These are phyloP conservation scores for Calocybe indica DNA, from an alignment of 768 basidiomycete species.

Conservation along the genomic window DNA sequence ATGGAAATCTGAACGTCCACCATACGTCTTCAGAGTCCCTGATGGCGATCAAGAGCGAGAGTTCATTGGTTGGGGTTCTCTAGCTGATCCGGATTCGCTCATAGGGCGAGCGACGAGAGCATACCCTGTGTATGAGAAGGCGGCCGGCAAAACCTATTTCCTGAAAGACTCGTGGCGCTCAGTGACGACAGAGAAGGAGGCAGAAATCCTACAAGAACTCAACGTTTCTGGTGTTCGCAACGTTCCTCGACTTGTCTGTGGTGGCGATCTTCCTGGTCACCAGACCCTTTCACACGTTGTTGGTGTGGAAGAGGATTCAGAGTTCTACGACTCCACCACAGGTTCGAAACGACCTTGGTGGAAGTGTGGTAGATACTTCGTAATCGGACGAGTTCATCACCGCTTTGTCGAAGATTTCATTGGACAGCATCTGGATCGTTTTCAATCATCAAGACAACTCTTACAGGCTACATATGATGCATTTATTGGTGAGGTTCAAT, in stretches of 20 bases:
- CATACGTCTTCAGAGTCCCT: conserved; percentile 9
- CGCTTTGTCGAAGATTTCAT: conserved; percentile 15
- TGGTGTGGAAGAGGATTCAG: background rate
- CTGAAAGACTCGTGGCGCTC: conserved; percentile 22
- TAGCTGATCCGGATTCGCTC: conserved; percentile 6
- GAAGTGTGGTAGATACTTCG: background rate
- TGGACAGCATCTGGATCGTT: conserved; percentile 7
- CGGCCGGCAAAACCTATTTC: conserved; percentile 7
- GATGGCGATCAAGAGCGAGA: background rate
- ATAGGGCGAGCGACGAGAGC: conserved; percentile 9
- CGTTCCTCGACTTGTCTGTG: conserved; percentile 20
- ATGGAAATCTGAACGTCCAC: conserved; percentile 2
- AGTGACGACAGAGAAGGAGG: conserved; percentile 7
- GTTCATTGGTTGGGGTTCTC: conserved; percentile 12
- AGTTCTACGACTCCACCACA: background rate
- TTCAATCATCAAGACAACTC: conserved; percentile 12
- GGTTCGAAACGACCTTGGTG: conserved; percentile 5
- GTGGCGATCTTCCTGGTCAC: conserved; percentile 20
- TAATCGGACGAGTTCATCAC: conserved; percentile 12
- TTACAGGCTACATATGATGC: conserved; percentile 15
- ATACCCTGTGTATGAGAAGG: conserved; percentile 7
- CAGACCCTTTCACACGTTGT: conserved; percentile 4
- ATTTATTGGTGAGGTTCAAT: conserved; percentile 11
- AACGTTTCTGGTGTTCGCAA: conserved; percentile 10
- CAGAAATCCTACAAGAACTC: conserved; percentile 10